Evolutionary conservation across 768 basidiomycete species (phyloP).

Genomic region (Termitomyces bulborhizus): DNA sequence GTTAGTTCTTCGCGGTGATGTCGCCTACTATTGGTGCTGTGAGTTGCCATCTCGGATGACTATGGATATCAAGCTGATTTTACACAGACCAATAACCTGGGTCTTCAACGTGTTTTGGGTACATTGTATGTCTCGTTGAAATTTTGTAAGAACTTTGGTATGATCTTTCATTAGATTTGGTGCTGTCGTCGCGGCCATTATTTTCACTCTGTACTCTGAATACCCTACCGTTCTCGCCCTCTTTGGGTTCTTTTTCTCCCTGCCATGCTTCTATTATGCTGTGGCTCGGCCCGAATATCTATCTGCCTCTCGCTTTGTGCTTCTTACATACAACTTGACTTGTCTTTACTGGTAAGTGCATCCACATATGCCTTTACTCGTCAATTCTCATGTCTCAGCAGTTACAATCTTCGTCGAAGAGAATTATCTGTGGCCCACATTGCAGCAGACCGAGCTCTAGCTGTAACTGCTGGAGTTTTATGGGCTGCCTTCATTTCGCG

Average conservation of each 20-base stretch:
- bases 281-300: constrained; percentile 73
- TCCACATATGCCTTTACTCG: not conserved
- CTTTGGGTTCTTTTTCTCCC: constrained; percentile 84
- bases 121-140: constrained; percentile 58
- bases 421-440: constrained; percentile 58
- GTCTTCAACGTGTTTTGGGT: constrained; percentile 76
- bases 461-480: constrained; percentile 81
- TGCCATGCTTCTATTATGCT: constrained; percentile 93
- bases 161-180: constrained; percentile 49
- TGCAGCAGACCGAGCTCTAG: constrained; percentile 69
- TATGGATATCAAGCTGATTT: constrained; percentile 4
- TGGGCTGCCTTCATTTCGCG: constrained; percentile 88
- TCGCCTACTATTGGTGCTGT: constrained; percentile 87
- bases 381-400: constrained; percentile 19
- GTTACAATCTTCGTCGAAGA: constrained; percentile 73
- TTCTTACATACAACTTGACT: constrained; percentile 87
- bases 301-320: constrained; percentile 71
- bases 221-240: constrained; percentile 68
- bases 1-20: constrained; percentile 86
- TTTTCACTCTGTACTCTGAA: constrained; percentile 74
- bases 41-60: constrained; percentile 11
- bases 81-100: constrained; percentile 76
- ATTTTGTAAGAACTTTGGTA: constrained; percentile 6
- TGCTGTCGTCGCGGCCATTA: constrained; percentile 64
- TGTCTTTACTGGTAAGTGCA: constrained; percentile 56